A percentile compares a stretch with the other conserved stretches of the same genome.
These are phyloP conservation scores for Syzygium jambos DNA, from an alignment of 345 rosid genomes.

Conservation along the genomic window DNA sequence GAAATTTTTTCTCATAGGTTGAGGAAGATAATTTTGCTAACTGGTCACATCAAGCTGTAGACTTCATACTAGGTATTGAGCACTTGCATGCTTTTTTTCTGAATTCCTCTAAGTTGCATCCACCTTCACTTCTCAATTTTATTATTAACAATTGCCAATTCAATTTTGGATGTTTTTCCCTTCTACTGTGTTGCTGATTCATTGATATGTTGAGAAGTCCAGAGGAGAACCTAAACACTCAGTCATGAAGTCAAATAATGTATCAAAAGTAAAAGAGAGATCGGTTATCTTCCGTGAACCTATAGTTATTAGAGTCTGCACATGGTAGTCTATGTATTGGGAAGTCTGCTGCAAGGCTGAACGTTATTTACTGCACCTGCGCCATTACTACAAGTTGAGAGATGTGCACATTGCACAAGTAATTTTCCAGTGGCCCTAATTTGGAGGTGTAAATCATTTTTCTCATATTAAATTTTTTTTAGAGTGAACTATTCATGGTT, in stretches of 20 bases:
- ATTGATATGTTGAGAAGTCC: neutral
- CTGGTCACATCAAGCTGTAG: slow-evolving; percentile 96
- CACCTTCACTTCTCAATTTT: neutral
- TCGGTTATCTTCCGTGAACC: neutral
- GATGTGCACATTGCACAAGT: neutral
- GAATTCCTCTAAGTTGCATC: neutral
- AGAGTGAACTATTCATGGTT: neutral
- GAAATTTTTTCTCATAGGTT: slow-evolving; percentile 15
- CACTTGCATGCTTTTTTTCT: neutral
- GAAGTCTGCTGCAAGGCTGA: neutral
- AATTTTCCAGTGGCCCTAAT: neutral
- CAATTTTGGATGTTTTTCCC: neutral
- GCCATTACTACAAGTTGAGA: neutral
- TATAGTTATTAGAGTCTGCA: neutral
- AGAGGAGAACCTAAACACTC: neutral
- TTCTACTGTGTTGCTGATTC: neutral
- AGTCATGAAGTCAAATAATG: neutral
- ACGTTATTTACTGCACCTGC: neutral
- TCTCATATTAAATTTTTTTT: neutral
- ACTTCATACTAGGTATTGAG: slow-evolving; percentile 64
- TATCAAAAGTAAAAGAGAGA: neutral
- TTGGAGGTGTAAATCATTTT: neutral
- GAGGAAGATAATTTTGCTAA: slow-evolving; percentile 45
- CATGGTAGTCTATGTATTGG: neutral
- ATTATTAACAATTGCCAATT: neutral